Evolutionary conservation across 2,329 filamentous ascomycete species (phyloP), one percentile per base, ranked within the genome.

Genomic region (Thelonectria blattea): DNA sequence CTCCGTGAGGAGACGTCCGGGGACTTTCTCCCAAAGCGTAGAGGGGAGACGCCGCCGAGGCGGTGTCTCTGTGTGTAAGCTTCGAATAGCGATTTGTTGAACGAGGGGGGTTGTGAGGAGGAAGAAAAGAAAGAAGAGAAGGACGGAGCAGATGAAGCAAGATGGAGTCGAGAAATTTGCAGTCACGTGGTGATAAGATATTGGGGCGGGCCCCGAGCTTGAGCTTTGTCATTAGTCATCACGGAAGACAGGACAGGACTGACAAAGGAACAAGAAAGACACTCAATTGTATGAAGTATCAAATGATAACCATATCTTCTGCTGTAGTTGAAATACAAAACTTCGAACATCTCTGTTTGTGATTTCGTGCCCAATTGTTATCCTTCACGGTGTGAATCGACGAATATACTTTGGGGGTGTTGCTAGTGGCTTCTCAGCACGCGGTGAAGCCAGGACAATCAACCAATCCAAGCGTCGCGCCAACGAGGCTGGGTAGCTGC

Each of bases 21-120:
- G 94, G 94, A 98, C 94, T 98, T 98, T 98, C 94, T 97, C 94
- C 94, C 93, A 95, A 97, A 97, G 93, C 93, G 75, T 69, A 73
- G 49, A 54, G 71, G 73, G 75, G 74, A 79, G 68, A 77, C 68
- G 72, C 71, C 71, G 64, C 66, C 63, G 56, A 59, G 17, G 52
- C 60, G 62, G 62, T 55, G 74, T 86, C 83, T 91, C 92, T 90
- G 92, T 96, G 82, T 90, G 91, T 93, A 81, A 92, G 93, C 94
- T 97, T 97, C 90, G 93, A 96, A 96, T 88, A 90, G 93, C 94
- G 94, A 97, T 97, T 92, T 92, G 92, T 97, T 88, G 92, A 93
- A 85, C 93, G 93, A 97, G 92, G 88, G 91, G 74, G 89, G 88
- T 81, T 80, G 74, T 76, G 76, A 73, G 68, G 34, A n/a, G 71